Conservation (phyloP, 306 rosid genomes). For the Rubus idaeus region DNA sequence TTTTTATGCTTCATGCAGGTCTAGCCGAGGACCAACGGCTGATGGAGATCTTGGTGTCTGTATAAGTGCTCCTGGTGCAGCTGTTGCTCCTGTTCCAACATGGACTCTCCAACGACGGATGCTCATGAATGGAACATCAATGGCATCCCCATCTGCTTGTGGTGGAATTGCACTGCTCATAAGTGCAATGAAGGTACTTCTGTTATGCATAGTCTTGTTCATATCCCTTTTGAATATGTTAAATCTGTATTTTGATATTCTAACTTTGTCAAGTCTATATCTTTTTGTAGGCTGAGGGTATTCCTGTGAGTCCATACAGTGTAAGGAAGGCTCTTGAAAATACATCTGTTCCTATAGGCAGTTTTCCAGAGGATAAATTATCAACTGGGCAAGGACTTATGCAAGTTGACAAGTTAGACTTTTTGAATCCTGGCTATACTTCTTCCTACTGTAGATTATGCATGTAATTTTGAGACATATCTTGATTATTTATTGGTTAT, state of each 20-base stretch:
- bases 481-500: slow-evolving; percentile 25
- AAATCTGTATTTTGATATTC: slow-evolving; percentile 17
- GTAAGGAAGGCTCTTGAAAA: slow-evolving; percentile 94
- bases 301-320: slow-evolving; percentile 82
- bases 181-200: slow-evolving; percentile 91
- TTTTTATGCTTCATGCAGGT: slow-evolving; percentile 54
- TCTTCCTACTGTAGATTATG: neutral
- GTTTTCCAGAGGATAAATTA: slow-evolving; percentile 78
- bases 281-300: slow-evolving; percentile 74
- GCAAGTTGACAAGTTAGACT: slow-evolving; percentile 94
- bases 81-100: slow-evolving; percentile 98
- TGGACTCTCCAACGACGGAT: slow-evolving; percentile 97
- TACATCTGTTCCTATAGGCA: slow-evolving; percentile 72
- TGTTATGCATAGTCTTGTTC: slow-evolving; percentile 14
- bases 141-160: slow-evolving; percentile 99
- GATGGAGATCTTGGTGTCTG: slow-evolving; percentile 96
- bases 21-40: slow-evolving; percentile 98
- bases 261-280: slow-evolving; percentile 27
- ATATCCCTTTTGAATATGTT: slow-evolving; percentile 25
- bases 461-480: slow-evolving; percentile 2
- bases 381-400: slow-evolving; percentile 93
- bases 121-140: slow-evolving; percentile 99
- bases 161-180: slow-evolving; percentile 90
- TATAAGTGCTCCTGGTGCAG: slow-evolving; percentile 98
- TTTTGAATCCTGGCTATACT: slow-evolving; percentile 31